Evolutionary conservation across 371 early-diverging fungal species (phyloP).

Genomic region (Lichtheimia corymbifera): DNA sequence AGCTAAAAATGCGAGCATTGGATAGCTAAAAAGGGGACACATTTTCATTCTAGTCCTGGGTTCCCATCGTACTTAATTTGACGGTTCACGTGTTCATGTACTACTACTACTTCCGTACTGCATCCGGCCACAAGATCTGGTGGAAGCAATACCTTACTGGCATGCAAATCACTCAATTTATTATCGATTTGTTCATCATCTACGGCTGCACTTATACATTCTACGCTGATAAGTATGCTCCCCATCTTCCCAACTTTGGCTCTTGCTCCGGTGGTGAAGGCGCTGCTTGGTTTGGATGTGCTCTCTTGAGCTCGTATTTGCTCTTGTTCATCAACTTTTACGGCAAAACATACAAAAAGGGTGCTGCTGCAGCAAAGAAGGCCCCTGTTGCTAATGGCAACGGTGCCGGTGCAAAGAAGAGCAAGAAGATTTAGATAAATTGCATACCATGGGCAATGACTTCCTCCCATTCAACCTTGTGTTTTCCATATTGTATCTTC

Average conservation of each 20-base stretch:
- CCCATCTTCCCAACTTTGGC: constrained; percentile 71
- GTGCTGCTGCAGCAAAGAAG: constrained; percentile 46
- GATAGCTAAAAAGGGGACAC: constrained; percentile 9
- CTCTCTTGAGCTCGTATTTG: constrained; percentile 80
- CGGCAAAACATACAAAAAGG: constrained; percentile 68
- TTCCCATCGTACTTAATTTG: constrained; percentile 82
- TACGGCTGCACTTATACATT: constrained; percentile 84
- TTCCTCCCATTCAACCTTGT: no score
- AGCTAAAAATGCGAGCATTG: neutral
- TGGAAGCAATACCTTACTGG: constrained; percentile 93
- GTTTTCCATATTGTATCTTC: no score
- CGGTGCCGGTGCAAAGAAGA: constrained; percentile 21
- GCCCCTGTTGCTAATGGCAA: constrained; percentile 21
- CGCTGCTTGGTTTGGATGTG: constrained; percentile 82
- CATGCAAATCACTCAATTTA: constrained; percentile 87
- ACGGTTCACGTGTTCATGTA: constrained; percentile 91
- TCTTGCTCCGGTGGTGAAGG: constrained; percentile 78
- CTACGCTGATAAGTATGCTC: constrained; percentile 70
- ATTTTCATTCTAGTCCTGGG: constrained; percentile 65
- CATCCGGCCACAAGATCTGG: constrained; percentile 84
- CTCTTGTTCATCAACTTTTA: constrained; percentile 89
- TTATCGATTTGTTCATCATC: constrained; percentile 78
- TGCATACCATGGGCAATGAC: no score
- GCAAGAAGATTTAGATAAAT: constrained; percentile 42
- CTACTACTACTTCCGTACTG: constrained; percentile 89